phyloP scores from a whole-genome alignment of 2,329 filamentous ascomycete species.

The Fusarium anthophilum region DNA sequence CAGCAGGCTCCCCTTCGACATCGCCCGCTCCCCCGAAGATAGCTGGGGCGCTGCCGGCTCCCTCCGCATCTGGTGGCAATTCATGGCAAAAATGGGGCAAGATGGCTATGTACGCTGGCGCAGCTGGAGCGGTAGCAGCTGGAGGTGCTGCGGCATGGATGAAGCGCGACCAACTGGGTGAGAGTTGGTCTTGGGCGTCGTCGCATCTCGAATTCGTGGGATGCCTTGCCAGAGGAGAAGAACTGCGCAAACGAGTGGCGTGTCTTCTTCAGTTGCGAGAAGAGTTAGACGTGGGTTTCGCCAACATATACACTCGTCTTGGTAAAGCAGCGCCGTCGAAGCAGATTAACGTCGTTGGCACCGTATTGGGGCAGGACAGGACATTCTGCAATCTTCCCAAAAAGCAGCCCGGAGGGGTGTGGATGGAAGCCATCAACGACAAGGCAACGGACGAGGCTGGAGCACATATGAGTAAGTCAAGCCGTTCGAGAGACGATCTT shows the following conservation, averaged over 20 bases:
- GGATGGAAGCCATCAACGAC: slow-evolving; percentile 81
- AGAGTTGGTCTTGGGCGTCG: slow-evolving; percentile 82
- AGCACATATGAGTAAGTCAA: slow-evolving; percentile 76
- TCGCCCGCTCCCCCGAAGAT: slow-evolving; percentile 33
- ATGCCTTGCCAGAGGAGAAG: slow-evolving; percentile 84
- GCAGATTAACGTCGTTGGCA: slow-evolving; percentile 62
- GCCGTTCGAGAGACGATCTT: not conserved
- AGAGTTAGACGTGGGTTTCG: slow-evolving; percentile 78
- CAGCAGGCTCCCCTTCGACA: slow-evolving; percentile 37
- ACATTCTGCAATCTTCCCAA: slow-evolving; percentile 90
- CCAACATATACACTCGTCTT: slow-evolving; percentile 87
- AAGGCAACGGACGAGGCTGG: slow-evolving; percentile 79
- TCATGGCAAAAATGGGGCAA: slow-evolving; percentile 85
- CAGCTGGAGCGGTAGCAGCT: slow-evolving; percentile 81
- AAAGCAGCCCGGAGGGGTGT: slow-evolving; percentile 62
- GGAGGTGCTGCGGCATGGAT: slow-evolving; percentile 87
- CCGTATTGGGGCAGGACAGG: slow-evolving; percentile 73
- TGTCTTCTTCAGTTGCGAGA: slow-evolving; percentile 71
- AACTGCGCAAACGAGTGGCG: slow-evolving; percentile 78
- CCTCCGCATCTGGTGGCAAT: slow-evolving; percentile 41
- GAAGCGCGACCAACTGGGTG: slow-evolving; percentile 80
- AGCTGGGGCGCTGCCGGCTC: slow-evolving; percentile 41
- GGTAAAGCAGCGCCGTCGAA: slow-evolving; percentile 71
- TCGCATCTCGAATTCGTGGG: slow-evolving; percentile 95
- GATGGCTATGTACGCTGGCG: slow-evolving; percentile 86